phyloP scores from a whole-genome alignment of 2,329 filamentous ascomycete genomes.

The Aspergillus melleus region DNA sequence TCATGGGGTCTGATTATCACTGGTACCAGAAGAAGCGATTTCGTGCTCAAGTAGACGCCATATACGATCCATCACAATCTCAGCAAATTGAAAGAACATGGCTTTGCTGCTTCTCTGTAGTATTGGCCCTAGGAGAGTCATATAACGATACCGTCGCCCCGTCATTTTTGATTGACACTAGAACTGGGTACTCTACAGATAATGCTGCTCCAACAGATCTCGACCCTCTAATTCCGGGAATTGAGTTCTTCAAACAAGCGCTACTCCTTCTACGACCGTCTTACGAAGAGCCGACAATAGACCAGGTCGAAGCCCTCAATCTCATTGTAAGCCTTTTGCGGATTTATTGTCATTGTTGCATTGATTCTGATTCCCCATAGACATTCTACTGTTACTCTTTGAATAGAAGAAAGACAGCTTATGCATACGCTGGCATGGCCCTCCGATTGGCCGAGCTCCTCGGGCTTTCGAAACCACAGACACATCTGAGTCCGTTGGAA shows the following conservation, averaged over 20 bases:
- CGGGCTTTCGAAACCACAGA: slow-evolving; percentile 6
- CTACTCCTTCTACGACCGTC: slow-evolving; percentile 15
- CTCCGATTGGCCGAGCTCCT: slow-evolving; percentile 14
- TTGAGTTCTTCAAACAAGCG: slow-evolving; percentile 14
- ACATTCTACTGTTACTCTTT: slow-evolving; percentile 22
- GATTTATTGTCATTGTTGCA: neutral
- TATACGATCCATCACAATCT: neutral
- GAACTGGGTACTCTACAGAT: neutral
- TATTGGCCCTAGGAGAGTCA: slow-evolving; percentile 20
- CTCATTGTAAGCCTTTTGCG: slow-evolving; percentile 13
- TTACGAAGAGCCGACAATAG: slow-evolving; percentile 19
- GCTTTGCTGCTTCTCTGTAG: slow-evolving; percentile 18
- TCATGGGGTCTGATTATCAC: slow-evolving; percentile 4
- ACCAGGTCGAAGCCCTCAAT: slow-evolving; percentile 21
- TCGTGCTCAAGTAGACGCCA: neutral
- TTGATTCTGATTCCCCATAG: neutral
- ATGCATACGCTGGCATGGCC: slow-evolving; percentile 19
- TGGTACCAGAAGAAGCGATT: slow-evolving; percentile 1
- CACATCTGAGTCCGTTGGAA: slow-evolving; percentile 2
- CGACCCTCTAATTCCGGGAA: slow-evolving; percentile 8
- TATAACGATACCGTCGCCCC: slow-evolving; percentile 9
- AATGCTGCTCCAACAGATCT: neutral
- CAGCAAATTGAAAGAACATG: slow-evolving; percentile 7
- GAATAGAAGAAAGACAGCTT: slow-evolving; percentile 21
- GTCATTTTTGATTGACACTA: neutral